phyloP scores from a whole-genome alignment of 441 rosid species.

The Theobroma grandiflorum region DNA sequence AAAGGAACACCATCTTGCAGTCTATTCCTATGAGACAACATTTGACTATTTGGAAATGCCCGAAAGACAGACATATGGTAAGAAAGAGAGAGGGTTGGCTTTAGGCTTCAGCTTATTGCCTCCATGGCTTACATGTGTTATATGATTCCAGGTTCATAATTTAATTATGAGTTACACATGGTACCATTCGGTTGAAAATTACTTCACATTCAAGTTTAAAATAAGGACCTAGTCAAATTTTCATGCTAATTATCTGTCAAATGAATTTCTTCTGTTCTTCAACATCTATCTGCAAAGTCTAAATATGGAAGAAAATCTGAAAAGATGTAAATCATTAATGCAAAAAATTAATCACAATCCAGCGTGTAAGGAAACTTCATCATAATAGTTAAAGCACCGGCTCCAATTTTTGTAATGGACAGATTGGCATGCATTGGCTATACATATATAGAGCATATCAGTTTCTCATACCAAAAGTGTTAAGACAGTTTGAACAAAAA shows the following conservation, averaged over 20 bases:
- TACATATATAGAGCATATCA: neutral
- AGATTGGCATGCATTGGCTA: slow-evolving; percentile 6
- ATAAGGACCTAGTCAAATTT: neutral
- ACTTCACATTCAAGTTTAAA: neutral
- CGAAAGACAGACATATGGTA: neutral
- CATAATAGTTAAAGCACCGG: neutral
- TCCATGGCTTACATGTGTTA: neutral
- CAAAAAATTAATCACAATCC: neutral
- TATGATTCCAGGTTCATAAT: neutral
- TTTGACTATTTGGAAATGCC: neutral
- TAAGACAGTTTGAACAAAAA: neutral
- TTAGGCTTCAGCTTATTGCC: neutral
- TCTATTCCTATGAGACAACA: slow-evolving; percentile 12
- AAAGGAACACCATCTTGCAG: neutral
- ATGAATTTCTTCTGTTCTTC: neutral
- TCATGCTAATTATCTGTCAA: neutral
- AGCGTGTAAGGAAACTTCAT: slow-evolving; percentile 9
- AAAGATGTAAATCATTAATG: slow-evolving; percentile 6
- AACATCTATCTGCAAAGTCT: neutral
- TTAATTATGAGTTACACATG: slow-evolving; percentile 7
- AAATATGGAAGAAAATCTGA: slow-evolving; percentile 22
- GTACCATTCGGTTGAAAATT: neutral
- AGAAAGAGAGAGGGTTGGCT: neutral
- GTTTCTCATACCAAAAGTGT: slow-evolving; percentile 13
- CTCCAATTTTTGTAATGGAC: slow-evolving; percentile 9